Conservation (phyloP, 2,329 filamentous ascomycete genomes). For the Talaromyces verruculosus region DNA sequence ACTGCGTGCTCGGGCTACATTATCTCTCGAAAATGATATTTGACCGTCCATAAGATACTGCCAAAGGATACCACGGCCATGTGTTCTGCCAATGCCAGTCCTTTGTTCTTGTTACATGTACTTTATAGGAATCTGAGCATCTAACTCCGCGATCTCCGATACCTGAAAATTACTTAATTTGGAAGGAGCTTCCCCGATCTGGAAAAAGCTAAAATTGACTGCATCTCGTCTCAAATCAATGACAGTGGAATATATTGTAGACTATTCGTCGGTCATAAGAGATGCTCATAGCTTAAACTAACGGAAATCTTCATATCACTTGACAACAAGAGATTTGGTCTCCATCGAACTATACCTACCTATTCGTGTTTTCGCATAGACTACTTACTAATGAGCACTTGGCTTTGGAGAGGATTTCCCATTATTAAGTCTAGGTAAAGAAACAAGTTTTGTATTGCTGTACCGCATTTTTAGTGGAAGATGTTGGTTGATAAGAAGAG, state of each 20-base stretch:
- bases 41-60: background rate
- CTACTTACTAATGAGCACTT: too few relatives aligned
- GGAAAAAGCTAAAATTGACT: background rate
- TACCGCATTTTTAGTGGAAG: too few relatives aligned
- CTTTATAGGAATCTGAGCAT: background rate
- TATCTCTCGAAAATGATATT: background rate
- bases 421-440: too few relatives aligned
- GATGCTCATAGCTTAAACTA: background rate
- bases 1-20: background rate
- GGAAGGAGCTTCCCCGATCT: background rate
- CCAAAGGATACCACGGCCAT: background rate
- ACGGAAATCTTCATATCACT: background rate
- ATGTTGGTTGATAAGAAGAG: too few relatives aligned
- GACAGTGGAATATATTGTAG: background rate
- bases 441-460: too few relatives aligned
- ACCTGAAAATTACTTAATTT: background rate
- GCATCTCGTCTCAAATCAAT: background rate
- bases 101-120: background rate
- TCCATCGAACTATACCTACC: background rate
- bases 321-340: background rate
- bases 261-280: background rate
- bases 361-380: background rate
- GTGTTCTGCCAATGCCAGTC: background rate
- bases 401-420: too few relatives aligned
- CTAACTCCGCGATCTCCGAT: background rate